Evolutionary conservation across 768 basidiomycete genomes (phyloP), one percentile per base, ranked within the genome.

Genomic region (Boletus rufocinnamomeus): DNA sequence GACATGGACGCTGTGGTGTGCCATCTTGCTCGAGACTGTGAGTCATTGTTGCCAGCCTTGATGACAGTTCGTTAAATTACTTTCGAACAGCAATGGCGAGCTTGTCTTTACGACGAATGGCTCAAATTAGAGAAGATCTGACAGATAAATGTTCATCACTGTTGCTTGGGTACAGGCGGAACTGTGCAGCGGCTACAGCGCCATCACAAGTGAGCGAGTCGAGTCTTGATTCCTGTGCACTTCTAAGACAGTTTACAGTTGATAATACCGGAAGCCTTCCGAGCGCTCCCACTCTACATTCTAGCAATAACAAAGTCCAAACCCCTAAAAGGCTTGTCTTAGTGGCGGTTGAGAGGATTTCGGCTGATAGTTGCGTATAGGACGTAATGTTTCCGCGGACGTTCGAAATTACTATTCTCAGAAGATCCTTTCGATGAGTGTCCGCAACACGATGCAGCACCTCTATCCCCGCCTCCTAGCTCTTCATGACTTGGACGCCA

Each of bases 231-330:
- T 19, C 27, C 3, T 55, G 35, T 52, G 44, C 49, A 21, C 51
- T 23, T 58, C 65, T 60, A 45, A 63, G 40, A 50, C 57, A 14
- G 6, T 4, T 35, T 44, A 1, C 64, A 99, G 96, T 75, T 99
- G 60, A 90, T 99, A 60, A 84, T 99, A 27, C 97, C 97, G 7
- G 97, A 98, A 74, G 88, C 90, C 0, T 95, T 94, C 79, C 88
- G 89, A 67, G 81, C 88, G 1, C 81, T 98, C 44, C 93, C 95
- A 0, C 79, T 93, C 19, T 95, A 88, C 69, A 83, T 84, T 4
- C 78, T 98, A 3, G 86, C 86, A 13, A 82, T 98, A 35, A 79
- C 89, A 47, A 99, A 99, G 77, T 84, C 84, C 52, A 96, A 97
- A 71, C 87, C 94, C 21, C 75, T 99, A n/a, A 96, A 97, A 87